Evolutionary conservation across 2,329 filamentous ascomycete genomes (phyloP).

Genomic region (Calonectria fujianensis): DNA sequence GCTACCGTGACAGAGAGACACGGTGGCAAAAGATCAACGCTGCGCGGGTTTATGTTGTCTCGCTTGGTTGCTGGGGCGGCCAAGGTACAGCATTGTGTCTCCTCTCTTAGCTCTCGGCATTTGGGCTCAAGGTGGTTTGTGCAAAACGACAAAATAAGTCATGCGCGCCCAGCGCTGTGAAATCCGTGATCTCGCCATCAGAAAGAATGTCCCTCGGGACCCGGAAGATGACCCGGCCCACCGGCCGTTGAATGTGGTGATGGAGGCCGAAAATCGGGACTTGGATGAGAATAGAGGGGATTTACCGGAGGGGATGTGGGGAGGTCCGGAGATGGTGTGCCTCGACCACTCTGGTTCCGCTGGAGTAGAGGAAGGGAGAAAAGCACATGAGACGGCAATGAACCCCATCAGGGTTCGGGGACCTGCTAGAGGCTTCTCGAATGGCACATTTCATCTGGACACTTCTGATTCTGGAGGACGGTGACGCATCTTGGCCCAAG

Average conservation of each 20-base stretch:
- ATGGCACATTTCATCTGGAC: conserved; percentile 30
- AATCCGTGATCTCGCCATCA: background rate
- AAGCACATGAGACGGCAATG: conserved; percentile 38
- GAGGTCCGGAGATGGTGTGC: conserved; percentile 41
- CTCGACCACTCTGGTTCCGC: conserved; percentile 26
- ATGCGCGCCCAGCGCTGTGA: conserved; percentile 1
- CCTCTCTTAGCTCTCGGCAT: conserved; percentile 28
- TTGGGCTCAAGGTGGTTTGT: conserved; percentile 37
- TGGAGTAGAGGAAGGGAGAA: conserved; percentile 14
- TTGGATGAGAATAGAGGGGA: conserved; percentile 11
- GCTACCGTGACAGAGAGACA: conserved; percentile 31
- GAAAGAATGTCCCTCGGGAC: conserved; percentile 1
- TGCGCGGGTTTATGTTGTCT: conserved; percentile 29
- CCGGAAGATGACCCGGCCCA: conserved; percentile 33
- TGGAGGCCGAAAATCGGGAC: conserved; percentile 39
- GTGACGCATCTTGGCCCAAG: conserved; percentile 37
- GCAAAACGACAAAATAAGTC: conserved; percentile 4
- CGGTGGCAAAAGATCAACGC: conserved; percentile 35
- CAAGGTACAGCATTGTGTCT: conserved; percentile 22
- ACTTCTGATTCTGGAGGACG: conserved; percentile 36
- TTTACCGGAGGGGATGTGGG: conserved; percentile 48
- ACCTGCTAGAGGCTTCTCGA: conserved; percentile 42
- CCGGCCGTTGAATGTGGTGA: conserved; percentile 33
- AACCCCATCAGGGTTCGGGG: conserved; percentile 28
- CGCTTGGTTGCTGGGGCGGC: conserved; percentile 26